Evolutionary conservation across 129 eudicot genomes (phyloP).

Genomic region (Pseudognaphalium luteoalbum): DNA sequence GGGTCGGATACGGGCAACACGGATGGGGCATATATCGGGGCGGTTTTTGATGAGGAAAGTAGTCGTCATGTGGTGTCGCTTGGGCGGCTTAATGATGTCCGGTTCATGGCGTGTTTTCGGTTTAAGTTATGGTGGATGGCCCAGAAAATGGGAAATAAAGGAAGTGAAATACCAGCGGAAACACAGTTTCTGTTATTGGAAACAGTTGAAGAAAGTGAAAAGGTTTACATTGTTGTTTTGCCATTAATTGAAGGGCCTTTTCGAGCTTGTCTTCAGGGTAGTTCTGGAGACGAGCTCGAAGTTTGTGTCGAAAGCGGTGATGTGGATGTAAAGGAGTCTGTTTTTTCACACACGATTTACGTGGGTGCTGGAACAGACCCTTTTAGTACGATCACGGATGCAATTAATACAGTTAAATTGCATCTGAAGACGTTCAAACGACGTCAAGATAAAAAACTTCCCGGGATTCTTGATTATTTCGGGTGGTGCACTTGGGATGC

Average conservation of each 20-base stretch:
- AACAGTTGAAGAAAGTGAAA: conserved; percentile 37
- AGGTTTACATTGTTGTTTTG: conserved; percentile 62
- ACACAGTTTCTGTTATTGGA: conserved; percentile 87
- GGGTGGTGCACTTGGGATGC: conserved; percentile 98
- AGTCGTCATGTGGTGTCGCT: conserved; percentile 66
- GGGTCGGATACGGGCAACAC: conserved; percentile 56
- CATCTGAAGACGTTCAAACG: conserved; percentile 62
- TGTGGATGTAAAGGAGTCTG: conserved; percentile 36
- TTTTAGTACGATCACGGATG: conserved; percentile 49
- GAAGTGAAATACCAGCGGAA: conserved; percentile 75
- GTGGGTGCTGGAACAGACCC: conserved; percentile 68
- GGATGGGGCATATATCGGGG: conserved; percentile 66
- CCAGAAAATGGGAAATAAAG: conserved; percentile 76
- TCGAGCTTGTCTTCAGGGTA: conserved; percentile 81
- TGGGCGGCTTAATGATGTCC: conserved; percentile 58
- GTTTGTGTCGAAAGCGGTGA: conserved; percentile 77
- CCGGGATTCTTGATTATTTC: conserved; percentile 62
- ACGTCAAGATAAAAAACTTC: conserved; percentile 62
- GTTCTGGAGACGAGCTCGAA: conserved; percentile 55
- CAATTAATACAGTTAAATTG: conserved; percentile 46
- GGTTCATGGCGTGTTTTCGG: conserved; percentile 80
- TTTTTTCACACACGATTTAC: conserved; percentile 46
- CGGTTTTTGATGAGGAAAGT: conserved; percentile 44
- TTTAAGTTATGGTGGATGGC: conserved; percentile 95
- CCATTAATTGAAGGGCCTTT: conserved; percentile 82